These are phyloP conservation scores for Lolium multiflorum DNA, from an alignment of 176 grass and related monocot genomes.

Conservation along the genomic window DNA sequence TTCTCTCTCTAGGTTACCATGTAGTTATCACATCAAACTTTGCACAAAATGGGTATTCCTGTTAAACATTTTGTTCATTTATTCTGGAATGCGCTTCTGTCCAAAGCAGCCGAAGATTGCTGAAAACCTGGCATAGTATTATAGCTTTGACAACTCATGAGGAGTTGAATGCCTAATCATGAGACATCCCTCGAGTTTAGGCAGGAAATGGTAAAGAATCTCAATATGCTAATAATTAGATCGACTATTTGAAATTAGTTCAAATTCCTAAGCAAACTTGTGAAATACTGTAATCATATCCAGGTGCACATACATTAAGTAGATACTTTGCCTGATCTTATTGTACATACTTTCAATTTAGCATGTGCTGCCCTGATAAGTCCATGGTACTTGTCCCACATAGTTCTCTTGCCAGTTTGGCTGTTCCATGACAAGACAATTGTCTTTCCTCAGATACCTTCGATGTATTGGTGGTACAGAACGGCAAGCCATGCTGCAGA, in stretches of 20 bases:
- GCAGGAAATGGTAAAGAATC: background rate
- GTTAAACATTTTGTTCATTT: background rate
- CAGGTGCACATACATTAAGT: conserved; percentile 8
- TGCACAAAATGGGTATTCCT: background rate
- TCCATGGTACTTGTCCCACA: background rate
- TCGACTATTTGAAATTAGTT: background rate
- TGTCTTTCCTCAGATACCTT: conserved; percentile 71
- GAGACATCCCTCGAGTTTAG: background rate
- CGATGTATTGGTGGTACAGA: conserved; percentile 87
- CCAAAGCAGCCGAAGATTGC: conserved; percentile 28
- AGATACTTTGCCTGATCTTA: background rate
- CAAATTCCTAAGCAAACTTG: background rate
- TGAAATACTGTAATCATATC: conserved; percentile 13
- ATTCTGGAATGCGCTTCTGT: conserved; percentile 4
- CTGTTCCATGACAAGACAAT: conserved; percentile 26
- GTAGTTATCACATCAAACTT: conserved; percentile 2
- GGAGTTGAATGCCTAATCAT: background rate
- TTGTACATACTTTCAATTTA: conserved; percentile 3
- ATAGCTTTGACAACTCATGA: background rate
- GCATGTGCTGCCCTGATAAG: conserved; percentile 28
- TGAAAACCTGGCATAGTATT: background rate
- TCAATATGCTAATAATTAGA: conserved; percentile 22
- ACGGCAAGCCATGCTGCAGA: conserved; percentile 86
- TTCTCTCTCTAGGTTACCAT: conserved; percentile 18
- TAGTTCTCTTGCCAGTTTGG: background rate